phyloP scores from a whole-genome alignment of 1,284 basidiomycete genomes.

The Austroboletus novae-zelandiae region DNA sequence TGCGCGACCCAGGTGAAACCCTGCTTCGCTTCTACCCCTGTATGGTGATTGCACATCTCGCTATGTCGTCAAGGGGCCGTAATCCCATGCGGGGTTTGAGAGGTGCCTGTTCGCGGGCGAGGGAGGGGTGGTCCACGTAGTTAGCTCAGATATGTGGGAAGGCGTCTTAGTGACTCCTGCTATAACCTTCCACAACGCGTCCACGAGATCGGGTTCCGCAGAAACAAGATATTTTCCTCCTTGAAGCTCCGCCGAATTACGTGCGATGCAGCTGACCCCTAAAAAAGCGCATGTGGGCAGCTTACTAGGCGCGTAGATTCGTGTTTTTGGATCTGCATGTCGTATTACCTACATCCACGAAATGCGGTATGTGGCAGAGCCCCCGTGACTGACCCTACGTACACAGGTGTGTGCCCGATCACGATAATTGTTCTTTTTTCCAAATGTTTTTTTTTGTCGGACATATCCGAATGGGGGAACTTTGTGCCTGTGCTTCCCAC shows the following conservation, averaged over 20 bases:
- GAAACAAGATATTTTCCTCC: not conserved
- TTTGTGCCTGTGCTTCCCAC: slow-evolving; percentile 19
- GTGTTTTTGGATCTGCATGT: slow-evolving; percentile 12
- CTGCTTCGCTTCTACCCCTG: slow-evolving; percentile 10
- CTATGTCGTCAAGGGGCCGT: slow-evolving; percentile 19
- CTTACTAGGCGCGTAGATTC: slow-evolving; percentile 7
- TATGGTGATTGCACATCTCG: slow-evolving; percentile 14
- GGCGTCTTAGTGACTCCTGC: slow-evolving; percentile 2
- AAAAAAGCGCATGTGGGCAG: not conserved
- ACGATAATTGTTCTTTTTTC: slow-evolving; percentile 7
- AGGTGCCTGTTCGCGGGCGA: slow-evolving; percentile 26
- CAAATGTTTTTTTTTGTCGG: slow-evolving; percentile 1
- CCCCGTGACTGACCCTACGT: slow-evolving; percentile 10
- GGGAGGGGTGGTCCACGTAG: slow-evolving; percentile 9
- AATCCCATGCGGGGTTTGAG: slow-evolving; percentile 8
- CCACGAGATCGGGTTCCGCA: not conserved
- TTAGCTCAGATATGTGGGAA: slow-evolving; percentile 29
- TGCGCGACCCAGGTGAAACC: slow-evolving; percentile 9
- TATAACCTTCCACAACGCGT: slow-evolving; percentile 2
- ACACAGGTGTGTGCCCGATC: slow-evolving; percentile 13
- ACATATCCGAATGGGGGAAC: slow-evolving; percentile 4
- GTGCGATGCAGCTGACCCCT: slow-evolving; percentile 4
- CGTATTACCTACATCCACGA: slow-evolving; percentile 3
- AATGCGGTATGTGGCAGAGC: slow-evolving; percentile 5
- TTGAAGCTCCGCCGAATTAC: not conserved